Evolutionary conservation across 2,329 filamentous ascomycete genomes (phyloP).

Genomic region (Trichophyton schoenleinii): DNA sequence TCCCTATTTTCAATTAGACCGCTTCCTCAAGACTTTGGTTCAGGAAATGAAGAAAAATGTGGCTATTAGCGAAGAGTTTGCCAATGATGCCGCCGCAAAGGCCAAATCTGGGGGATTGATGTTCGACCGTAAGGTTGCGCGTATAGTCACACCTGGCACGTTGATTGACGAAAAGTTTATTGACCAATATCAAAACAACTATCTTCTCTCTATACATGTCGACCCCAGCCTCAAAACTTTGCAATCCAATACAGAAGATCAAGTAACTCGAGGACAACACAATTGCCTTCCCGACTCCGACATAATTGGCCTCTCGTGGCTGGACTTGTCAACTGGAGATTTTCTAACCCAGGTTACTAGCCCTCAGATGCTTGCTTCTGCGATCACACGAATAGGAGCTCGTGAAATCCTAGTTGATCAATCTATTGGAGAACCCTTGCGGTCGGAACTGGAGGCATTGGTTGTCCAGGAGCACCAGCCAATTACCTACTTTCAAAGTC

Average conservation of each 20-base stretch:
- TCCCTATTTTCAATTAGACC: conserved; percentile 81
- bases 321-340: conserved; percentile 87
- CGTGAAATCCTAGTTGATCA: conserved; percentile 72
- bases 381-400: conserved; percentile 69
- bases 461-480: conserved; percentile 63
- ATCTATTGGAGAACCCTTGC: conserved; percentile 43
- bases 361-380: conserved; percentile 59
- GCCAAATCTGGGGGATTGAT: conserved; percentile 64
- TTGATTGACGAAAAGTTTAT: conserved; percentile 97
- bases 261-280: conserved; percentile 18
- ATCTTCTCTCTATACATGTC: conserved; percentile 67
- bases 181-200: conserved; percentile 88
- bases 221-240: conserved; percentile 18
- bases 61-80: conserved; percentile 86
- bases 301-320: conserved; percentile 71
- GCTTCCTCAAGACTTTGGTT: conserved; percentile 84
- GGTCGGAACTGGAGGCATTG: conserved; percentile 52
- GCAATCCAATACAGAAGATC: conserved; percentile 14
- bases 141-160: conserved; percentile 87
- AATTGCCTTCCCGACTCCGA: conserved; percentile 25
- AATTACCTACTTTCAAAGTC: conserved; percentile 55
- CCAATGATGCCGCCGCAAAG: conserved; percentile 56
- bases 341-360: conserved; percentile 76
- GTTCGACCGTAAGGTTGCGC: conserved; percentile 72
- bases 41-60: conserved; percentile 85